Evolutionary conservation across 441 rosid genomes (phyloP), one percentile per base, ranked within the genome.

Genomic region (Populus hybrid): DNA sequence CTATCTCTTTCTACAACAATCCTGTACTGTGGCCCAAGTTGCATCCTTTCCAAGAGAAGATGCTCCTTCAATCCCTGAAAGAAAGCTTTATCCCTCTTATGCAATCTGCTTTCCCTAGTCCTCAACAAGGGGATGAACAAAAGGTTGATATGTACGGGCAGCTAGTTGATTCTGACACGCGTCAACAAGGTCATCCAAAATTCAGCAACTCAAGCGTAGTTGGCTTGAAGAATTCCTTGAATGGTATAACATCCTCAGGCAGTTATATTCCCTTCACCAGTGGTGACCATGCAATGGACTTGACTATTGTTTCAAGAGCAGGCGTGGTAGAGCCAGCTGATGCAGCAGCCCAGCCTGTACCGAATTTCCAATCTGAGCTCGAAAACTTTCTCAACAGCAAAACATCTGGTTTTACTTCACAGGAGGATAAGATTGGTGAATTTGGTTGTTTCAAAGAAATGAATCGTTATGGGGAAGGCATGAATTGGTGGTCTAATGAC

Each of bases 1-100:
- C 99, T 76, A 78, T 88, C 68, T 84, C 91, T 79, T 84, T 88
- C 84, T 86, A 86, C 85, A 90, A 83, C 86, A 91, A 85, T 65
- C 96, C 94, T 23, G 80, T 87, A 18, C 86, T 89, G 70, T 92
- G 97, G 96, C 99, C 97, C 50, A 91, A 94, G 84, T 79, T 91
- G 69, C 97, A 89, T 24, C 92, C 97, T 71, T 71, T 85, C 71
- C 87, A 88, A 50, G 88, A 86, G 73, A 86, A 86, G 75, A 65
- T 82, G 59, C 76, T 85, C 71, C 86, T 87, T 23, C 89, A 84
- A 69, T 78, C 87, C 23, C 73, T 85, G 40, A 84, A 28, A 67
- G 83, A 78, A 72, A 87, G 32, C 81, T 77, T 83, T 32, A 79
- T 67, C 72, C 40, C 75, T 75, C 61, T 80, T 26, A 78, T 81